These are phyloP conservation scores for Fraxinus dipetala DNA, from an alignment of 305 asterid species.

Conservation along the genomic window DNA sequence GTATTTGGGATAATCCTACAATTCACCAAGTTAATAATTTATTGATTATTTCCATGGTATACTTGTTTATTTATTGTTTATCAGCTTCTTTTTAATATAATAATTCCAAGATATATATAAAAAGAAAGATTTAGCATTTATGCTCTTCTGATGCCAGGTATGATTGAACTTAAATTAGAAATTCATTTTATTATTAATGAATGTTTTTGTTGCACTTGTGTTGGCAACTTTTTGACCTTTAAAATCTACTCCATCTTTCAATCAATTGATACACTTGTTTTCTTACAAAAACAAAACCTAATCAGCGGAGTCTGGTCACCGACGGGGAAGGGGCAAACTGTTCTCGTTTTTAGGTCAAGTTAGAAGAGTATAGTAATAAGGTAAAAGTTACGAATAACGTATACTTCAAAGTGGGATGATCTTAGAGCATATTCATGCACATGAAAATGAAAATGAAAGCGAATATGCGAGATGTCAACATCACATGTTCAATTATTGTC, in stretches of 20 bases:
- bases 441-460: neutral
- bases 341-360: neutral
- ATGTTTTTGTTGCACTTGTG: neutral
- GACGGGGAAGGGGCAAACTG: neutral
- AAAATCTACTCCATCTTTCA: neutral
- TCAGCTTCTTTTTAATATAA: neutral
- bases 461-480: neutral
- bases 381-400: too few relatives aligned
- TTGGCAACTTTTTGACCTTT: neutral
- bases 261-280: neutral
- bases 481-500: neutral
- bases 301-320: neutral
- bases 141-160: neutral
- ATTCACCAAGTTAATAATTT: neutral
- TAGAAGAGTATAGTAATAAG: neutral
- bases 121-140: neutral
- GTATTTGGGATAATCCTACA: neutral
- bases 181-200: neutral
- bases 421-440: neutral
- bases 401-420: neutral
- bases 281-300: neutral
- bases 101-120: neutral
- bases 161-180: neutral
- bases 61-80: neutral
- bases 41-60: neutral